A percentile compares a stretch with the other conserved stretches of the same genome.
These are phyloP conservation scores for Colletotrichum tofieldiae DNA, from an alignment of 2,329 filamentous ascomycete genomes.

Conservation along the genomic window DNA sequence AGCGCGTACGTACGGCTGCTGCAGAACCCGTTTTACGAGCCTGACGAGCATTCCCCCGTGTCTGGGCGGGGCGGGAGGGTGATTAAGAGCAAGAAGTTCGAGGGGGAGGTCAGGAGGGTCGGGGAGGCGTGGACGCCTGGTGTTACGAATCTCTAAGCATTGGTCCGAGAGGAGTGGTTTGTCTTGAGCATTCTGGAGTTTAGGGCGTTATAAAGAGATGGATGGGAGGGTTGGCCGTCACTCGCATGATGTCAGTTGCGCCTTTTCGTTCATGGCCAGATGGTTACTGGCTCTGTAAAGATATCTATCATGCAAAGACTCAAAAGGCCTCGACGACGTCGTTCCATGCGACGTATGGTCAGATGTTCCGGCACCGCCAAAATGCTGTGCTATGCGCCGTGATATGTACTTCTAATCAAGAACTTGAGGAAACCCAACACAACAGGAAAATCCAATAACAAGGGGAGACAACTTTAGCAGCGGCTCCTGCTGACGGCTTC, in stretches of 20 bases:
- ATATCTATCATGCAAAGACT: slow-evolving; percentile 19
- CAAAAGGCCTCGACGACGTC: slow-evolving; percentile 33
- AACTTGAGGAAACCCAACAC: background rate
- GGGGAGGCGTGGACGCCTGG: slow-evolving; percentile 89
- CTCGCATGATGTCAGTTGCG: slow-evolving; percentile 1
- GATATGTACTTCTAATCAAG: background rate
- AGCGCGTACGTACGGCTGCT: slow-evolving; percentile 90
- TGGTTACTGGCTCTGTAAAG: slow-evolving; percentile 7
- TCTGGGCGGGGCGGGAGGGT: slow-evolving; percentile 71
- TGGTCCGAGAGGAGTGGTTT: background rate
- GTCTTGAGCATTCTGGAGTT: slow-evolving; percentile 18
- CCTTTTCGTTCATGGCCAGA: slow-evolving; percentile 9
- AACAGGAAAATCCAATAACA: background rate
- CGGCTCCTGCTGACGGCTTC: background rate
- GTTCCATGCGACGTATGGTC: background rate
- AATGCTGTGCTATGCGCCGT: slow-evolving; percentile 39
- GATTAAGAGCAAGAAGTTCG: slow-evolving; percentile 87
- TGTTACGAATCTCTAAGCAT: slow-evolving; percentile 69
- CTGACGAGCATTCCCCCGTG: slow-evolving; percentile 83
- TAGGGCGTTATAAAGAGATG: background rate
- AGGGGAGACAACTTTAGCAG: background rate
- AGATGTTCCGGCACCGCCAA: slow-evolving; percentile 31
- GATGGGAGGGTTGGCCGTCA: background rate
- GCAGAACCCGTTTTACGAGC: slow-evolving; percentile 95
- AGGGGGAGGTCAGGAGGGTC: slow-evolving; percentile 86